Base-by-base conservation (phyloP, 768 basidiomycete species). In the Crassisporium funariophilum region DNA sequence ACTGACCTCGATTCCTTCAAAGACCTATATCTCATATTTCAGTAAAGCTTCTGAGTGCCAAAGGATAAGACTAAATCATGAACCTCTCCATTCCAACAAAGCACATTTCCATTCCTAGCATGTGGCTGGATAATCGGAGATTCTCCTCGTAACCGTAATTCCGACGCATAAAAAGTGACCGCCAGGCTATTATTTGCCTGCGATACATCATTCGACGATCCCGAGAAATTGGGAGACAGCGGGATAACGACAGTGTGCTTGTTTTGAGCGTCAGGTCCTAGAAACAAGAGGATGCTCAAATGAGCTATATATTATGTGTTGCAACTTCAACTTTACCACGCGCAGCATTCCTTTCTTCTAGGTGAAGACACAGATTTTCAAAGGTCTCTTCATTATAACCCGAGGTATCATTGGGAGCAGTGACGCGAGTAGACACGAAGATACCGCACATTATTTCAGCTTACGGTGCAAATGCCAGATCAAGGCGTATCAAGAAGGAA, bases 71-170 rank as follows among this genome's bases (percentile, higher is more conserved):
- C n/a, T 9, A 40, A 19, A n/a, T 16, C 20, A 53, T 47, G 23
- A 46, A 84, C 89, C 72, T 94, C 88, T 50, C 92, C 91, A 58
- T 91, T 92, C 87, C 88, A 94, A 58, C 89, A 91, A 20, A 94
- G 65, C 3, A 89, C 59, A 58, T 84, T 75, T 5, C 77, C 81
- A 11, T 70, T 71, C 24, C 65, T 53, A 11, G 66, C 57, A 60
- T 92, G 89, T 20, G 92, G 92, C 61, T 95, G 92, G 2, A 74
- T 63, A 12, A 91, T 64, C 0, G 73, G 71, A 8, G 66, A 55
- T 7, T 59, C 56, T 1, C 92, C 92, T 50, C 92, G 73, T 40
- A 95, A 65, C 44, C 79, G 77, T 42, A 95, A 75, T 58, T 92
- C 88, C 0, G 90, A 90, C 1, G 81, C 83, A 59, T 82, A 88